Conservation (phyloP, 192 early-diverging fungal genomes). For the Backusella mclennaniae region DNA sequence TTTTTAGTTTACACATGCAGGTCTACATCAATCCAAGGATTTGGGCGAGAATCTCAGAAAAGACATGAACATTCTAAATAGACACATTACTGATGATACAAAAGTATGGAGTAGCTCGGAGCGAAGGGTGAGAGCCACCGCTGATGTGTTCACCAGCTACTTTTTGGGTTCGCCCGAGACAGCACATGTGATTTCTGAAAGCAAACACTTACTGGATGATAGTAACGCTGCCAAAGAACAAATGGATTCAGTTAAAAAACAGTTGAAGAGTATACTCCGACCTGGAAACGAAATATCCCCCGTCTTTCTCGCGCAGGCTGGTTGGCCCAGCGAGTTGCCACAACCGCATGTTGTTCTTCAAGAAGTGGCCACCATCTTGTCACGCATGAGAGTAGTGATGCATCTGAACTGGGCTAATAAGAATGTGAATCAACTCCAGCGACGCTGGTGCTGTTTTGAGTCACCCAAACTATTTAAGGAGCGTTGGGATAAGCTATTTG, state of each 20-base stretch:
- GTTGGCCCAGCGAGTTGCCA: slow-evolving; percentile 41
- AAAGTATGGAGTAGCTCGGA: slow-evolving; percentile 85
- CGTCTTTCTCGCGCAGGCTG: slow-evolving; percentile 18
- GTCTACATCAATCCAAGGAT: slow-evolving; percentile 85
- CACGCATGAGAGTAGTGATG: slow-evolving; percentile 70
- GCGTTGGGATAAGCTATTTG: slow-evolving; percentile 96
- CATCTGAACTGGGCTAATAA: slow-evolving; percentile 64
- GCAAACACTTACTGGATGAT: slow-evolving; percentile 93
- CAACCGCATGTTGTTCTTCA: slow-evolving; percentile 53
- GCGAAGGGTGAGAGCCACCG: slow-evolving; percentile 84
- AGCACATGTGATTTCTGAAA: slow-evolving; percentile 64
- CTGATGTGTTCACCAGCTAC: slow-evolving; percentile 63
- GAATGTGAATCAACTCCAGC: slow-evolving; percentile 62
- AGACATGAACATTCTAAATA: slow-evolving; percentile 88
- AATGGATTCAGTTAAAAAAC: slow-evolving; percentile 81
- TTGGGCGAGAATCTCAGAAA: slow-evolving; percentile 90
- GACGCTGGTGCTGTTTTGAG: slow-evolving; percentile 90
- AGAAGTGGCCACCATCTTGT: slow-evolving; percentile 70
- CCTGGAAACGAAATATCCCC: slow-evolving; percentile 30
- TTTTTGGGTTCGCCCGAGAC: slow-evolving; percentile 63
- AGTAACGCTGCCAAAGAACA: slow-evolving; percentile 93
- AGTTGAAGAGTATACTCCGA: slow-evolving; percentile 52
- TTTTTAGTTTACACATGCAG: slow-evolving; percentile 86
- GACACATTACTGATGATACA: slow-evolving; percentile 82
- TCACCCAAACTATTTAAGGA: slow-evolving; percentile 83